phyloP scores from a whole-genome alignment of 2,329 filamentous ascomycete species.

The Clonostachys byssicola region DNA sequence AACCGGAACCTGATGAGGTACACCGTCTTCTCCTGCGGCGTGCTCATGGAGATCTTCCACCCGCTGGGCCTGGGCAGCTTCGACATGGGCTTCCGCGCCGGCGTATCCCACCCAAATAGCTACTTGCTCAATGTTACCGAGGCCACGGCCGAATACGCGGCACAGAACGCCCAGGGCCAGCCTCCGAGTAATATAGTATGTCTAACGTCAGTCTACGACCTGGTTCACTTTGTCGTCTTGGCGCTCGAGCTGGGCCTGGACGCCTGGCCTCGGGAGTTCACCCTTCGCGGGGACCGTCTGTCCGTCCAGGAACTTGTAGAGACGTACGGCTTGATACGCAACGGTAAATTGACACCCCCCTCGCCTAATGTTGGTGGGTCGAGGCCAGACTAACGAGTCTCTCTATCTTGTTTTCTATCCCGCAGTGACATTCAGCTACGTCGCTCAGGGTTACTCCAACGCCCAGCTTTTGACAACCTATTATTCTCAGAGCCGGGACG shows the following conservation, averaged over 20 bases:
- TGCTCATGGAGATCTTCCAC: conserved; percentile 73
- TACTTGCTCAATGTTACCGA: conserved; percentile 61
- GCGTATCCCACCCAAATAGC: conserved; percentile 52
- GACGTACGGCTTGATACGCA: conserved; percentile 41
- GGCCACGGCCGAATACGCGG: conserved; percentile 56
- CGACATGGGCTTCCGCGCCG: conserved; percentile 53
- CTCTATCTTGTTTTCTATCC: not conserved
- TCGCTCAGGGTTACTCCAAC: conserved; percentile 30
- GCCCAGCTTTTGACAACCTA: conserved; percentile 32
- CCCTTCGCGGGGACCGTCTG: conserved; percentile 64
- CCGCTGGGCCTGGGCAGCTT: conserved; percentile 58
- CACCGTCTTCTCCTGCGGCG: conserved; percentile 69
- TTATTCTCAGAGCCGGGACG: conserved; percentile 41
- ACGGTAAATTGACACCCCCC: conserved; percentile 28
- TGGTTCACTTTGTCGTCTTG: conserved; percentile 67
- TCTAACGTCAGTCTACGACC: conserved; percentile 66
- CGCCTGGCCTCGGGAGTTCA: conserved; percentile 65
- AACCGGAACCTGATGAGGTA: conserved; percentile 53
- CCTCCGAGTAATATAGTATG: conserved; percentile 50
- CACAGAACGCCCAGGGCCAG: conserved; percentile 42
- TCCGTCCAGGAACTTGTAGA: conserved; percentile 55
- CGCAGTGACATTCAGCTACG: conserved; percentile 32
- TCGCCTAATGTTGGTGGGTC: not conserved
- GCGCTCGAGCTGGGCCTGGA: conserved; percentile 57
- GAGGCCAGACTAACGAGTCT: not conserved